Evolutionary conservation across 1,284 basidiomycete genomes (phyloP).

Genomic region (Ganoderma multipileum): DNA sequence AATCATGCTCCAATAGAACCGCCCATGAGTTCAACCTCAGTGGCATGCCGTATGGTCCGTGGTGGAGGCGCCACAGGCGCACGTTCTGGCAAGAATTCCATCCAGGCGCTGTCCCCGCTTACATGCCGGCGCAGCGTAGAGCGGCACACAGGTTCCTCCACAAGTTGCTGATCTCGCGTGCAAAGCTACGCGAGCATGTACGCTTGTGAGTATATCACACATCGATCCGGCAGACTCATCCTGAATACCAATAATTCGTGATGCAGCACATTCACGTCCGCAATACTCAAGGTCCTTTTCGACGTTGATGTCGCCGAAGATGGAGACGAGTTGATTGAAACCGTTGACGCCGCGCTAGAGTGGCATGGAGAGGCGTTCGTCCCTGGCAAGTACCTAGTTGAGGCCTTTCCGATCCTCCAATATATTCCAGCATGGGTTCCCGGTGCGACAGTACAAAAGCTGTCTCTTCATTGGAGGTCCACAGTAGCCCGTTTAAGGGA

Average conservation of each 20-base stretch:
- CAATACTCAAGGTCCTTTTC: conserved; percentile 3
- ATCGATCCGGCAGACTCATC: background rate
- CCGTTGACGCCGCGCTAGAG: conserved; percentile 6
- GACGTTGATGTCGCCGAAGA: conserved; percentile 11
- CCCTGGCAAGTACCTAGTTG: conserved; percentile 17
- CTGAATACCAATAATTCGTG: background rate
- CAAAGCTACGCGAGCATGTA: conserved; percentile 4
- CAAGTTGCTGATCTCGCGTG: background rate
- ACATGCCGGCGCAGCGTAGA: conserved; percentile 7
- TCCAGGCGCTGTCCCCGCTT: conserved; percentile 1
- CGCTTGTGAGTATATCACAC: background rate
- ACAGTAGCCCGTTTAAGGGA: background rate
- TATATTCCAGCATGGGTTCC: conserved; percentile 21
- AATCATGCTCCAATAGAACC: background rate
- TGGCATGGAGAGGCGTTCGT: conserved; percentile 1
- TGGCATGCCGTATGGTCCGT: conserved; percentile 11
- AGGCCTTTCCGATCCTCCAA: conserved; percentile 16
- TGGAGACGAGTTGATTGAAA: conserved; percentile 2
- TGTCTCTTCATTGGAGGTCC: background rate
- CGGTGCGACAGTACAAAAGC: conserved; percentile 3
- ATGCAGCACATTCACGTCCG: conserved; percentile 6
- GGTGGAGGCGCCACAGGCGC: conserved; percentile 17
- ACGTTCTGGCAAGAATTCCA: conserved; percentile 22
- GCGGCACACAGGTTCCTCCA: conserved; percentile 2
- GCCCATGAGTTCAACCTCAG: conserved; percentile 19